These are phyloP conservation scores for Phytophthora chlamydospora DNA, from an alignment of 352 stramenopile genomes.

Conservation along the genomic window DNA sequence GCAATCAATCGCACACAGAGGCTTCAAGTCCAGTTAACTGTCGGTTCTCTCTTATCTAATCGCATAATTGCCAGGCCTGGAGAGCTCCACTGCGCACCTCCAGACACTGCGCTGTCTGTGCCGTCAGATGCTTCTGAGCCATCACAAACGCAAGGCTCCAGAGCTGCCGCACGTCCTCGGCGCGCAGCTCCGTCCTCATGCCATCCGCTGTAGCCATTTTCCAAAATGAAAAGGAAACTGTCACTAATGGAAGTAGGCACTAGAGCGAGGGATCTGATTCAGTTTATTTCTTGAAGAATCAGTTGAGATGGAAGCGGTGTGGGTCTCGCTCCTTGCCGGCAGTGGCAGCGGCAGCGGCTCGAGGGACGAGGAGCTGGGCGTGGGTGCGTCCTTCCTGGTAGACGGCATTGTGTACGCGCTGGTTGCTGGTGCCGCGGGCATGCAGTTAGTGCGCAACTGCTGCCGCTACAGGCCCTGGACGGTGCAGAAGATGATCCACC, in stretches of 20 bases:
- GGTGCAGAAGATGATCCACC: conserved; percentile 88
- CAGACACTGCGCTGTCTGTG: conserved; percentile 53
- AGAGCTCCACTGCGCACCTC: conserved; percentile 35
- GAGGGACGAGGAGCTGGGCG: conserved; percentile 47
- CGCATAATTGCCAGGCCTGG: too few relatives aligned
- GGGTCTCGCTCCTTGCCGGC: conserved; percentile 16
- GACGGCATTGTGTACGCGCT: conserved; percentile 74
- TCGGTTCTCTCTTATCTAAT: background rate
- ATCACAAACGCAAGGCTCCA: conserved; percentile 69
- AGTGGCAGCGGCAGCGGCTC: conserved; percentile 16
- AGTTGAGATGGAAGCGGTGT: conserved; percentile 17
- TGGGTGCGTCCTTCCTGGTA: conserved; percentile 69
- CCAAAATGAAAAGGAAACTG: conserved; percentile 6
- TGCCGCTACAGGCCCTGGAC: conserved; percentile 85
- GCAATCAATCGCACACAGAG: conserved; percentile 37
- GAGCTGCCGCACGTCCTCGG: conserved; percentile 52
- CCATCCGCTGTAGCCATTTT: conserved; percentile 22
- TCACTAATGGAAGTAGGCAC: conserved; percentile 6
- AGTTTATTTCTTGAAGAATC: conserved; percentile 22
- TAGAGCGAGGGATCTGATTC: conserved; percentile 13
- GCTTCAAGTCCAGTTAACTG: conserved; percentile 22
- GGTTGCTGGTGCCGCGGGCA: conserved; percentile 55
- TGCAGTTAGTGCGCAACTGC: conserved; percentile 86
- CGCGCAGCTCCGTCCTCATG: conserved; percentile 18
- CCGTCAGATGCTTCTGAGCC: conserved; percentile 40